A percentile compares a stretch with the other conserved stretches of the same genome.
Conservation (phyloP, 768 basidiomycete genomes). For the Leccinellum albellum region DNA sequence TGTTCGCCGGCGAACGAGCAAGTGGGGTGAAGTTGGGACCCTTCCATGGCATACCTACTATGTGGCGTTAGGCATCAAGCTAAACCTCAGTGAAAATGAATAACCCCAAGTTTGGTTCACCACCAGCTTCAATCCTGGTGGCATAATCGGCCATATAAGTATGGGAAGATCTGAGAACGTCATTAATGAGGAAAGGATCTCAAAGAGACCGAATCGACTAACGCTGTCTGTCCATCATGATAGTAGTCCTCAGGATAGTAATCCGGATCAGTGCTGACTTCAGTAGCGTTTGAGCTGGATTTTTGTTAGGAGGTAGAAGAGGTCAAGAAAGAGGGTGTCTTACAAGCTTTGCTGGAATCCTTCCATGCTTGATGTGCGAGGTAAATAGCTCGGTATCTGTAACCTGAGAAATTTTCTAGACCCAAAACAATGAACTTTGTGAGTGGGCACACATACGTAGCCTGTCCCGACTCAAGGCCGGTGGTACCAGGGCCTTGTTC, state of each 20-base stretch:
- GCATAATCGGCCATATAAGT: constrained; percentile 6
- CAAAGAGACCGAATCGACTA: constrained; percentile 1
- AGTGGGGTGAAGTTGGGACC: neutral
- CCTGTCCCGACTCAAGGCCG: neutral
- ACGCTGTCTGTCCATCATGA: constrained; percentile 11
- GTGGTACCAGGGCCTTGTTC: constrained; percentile 3
- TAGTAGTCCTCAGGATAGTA: constrained; percentile 9
- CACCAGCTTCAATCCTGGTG: neutral
- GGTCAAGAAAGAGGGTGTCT: neutral
- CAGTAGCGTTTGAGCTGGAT: constrained; percentile 8
- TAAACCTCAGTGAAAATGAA: constrained; percentile 9
- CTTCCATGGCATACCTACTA: constrained; percentile 12
- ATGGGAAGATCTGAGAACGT: neutral
- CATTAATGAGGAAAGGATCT: neutral
- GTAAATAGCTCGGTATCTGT: neutral
- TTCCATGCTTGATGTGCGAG: neutral
- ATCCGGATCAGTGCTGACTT: neutral
- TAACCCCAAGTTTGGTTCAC: constrained; percentile 10
- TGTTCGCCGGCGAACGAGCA: neutral
- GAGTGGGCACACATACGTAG: constrained; percentile 11
- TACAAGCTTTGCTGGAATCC: constrained; percentile 14
- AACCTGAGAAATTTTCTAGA: constrained; percentile 4
- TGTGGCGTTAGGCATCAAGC: constrained; percentile 9
- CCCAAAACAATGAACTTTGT: neutral
- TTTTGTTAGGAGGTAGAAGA: neutral